A percentile compares a stretch with the other conserved stretches of the same genome.
Evolutionary conservation across 148 eudicot species (phyloP).

Genomic region (Suaeda aralocaspica): DNA sequence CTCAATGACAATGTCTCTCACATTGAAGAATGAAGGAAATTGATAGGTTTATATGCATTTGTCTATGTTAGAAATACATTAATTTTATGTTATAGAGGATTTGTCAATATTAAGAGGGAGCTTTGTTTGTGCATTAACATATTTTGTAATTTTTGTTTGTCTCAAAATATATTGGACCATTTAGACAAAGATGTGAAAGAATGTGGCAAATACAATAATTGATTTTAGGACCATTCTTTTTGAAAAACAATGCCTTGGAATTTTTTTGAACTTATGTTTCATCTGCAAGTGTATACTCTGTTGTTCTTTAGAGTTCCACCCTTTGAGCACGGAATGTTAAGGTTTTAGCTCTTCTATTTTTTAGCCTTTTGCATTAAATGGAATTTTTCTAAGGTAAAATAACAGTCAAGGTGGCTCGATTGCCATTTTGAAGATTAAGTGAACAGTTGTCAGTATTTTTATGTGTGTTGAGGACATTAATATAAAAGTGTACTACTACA

Average conservation of each 20-base stretch:
- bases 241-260: neutral
- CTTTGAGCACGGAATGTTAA: no score
- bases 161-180: neutral
- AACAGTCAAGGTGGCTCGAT: neutral
- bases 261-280: constrained; percentile 3
- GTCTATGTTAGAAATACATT: neutral
- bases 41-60: neutral
- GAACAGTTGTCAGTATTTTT: neutral
- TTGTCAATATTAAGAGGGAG: neutral
- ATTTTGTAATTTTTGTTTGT: neutral
- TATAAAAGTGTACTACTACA: neutral
- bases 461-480: neutral
- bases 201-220: neutral
- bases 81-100: no score
- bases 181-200: neutral
- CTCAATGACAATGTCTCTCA: neutral
- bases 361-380: neutral
- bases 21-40: neutral
- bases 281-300: neutral
- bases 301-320: no score
- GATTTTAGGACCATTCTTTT: constrained; percentile 6
- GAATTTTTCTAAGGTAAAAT: neutral
- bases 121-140: neutral
- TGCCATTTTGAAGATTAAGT: neutral
- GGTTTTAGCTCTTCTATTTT: neutral